Evolutionary conservation across 176 grass and related monocot species (phyloP).

Genomic region (Aegilops tauschii): DNA sequence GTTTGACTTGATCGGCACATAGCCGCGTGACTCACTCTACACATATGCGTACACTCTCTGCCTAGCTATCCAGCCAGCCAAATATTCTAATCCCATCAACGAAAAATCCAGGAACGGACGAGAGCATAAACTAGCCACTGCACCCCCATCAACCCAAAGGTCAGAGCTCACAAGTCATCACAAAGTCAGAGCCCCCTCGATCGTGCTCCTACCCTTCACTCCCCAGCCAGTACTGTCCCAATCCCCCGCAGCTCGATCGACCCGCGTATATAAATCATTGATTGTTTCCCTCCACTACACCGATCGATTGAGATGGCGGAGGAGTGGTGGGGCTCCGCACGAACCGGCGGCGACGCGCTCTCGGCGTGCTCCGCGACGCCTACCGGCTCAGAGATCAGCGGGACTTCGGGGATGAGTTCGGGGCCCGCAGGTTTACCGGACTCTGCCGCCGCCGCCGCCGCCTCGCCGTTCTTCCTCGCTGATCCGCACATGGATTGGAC

Average conservation of each 20-base stretch:
- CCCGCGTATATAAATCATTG: background rate
- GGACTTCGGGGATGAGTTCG: background rate
- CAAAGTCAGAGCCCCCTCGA: constrained; percentile 1
- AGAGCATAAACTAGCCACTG: background rate
- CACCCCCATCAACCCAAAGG: background rate
- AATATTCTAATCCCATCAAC: constrained; percentile 24
- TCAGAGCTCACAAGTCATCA: constrained; percentile 3
- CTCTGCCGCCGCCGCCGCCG: background rate
- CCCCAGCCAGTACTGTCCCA: background rate
- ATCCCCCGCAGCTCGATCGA: background rate
- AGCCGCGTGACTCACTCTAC: background rate
- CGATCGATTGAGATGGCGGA: constrained; percentile 27
- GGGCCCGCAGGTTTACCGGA: background rate
- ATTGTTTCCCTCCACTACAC: background rate
- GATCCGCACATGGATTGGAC: constrained; percentile 37
- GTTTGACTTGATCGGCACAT: background rate
- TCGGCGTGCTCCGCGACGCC: constrained; percentile 26
- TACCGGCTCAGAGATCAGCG: background rate
- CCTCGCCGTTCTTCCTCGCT: background rate
- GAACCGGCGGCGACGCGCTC: background rate
- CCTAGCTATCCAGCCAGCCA: background rate
- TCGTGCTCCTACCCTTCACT: background rate
- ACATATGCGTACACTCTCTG: background rate
- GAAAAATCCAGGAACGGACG: constrained; percentile 7
- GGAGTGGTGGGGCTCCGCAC: constrained; percentile 32